Evolutionary conservation across 169 alveolate genomes (phyloP).

Genomic region (Theileria orientalis): DNA sequence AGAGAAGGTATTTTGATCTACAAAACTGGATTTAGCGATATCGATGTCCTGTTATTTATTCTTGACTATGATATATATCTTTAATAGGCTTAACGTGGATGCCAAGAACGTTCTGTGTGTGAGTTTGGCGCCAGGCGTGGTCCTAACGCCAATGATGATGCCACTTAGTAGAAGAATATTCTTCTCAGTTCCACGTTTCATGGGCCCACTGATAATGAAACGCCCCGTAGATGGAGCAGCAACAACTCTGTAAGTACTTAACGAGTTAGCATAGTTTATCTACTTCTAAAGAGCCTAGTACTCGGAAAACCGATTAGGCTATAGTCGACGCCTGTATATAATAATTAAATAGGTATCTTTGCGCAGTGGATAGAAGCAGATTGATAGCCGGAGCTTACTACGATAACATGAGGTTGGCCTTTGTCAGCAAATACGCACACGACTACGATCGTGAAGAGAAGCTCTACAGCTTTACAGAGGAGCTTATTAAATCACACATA

Average conservation of each 20-base stretch:
- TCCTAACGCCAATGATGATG: conserved; percentile 27
- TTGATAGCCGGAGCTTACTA: conserved; percentile 52
- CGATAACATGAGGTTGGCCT: conserved; percentile 34
- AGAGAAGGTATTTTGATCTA: conserved; percentile 28
- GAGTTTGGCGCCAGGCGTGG: conserved; percentile 57
- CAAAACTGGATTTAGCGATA: no score
- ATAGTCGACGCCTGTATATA: no score
- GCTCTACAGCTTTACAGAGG: conserved; percentile 31
- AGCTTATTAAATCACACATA: conserved; percentile 8
- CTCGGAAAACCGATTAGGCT: no score
- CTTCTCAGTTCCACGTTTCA: not conserved
- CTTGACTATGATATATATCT: not conserved
- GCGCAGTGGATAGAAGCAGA: conserved; percentile 20
- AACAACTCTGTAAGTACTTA: conserved; percentile 39
- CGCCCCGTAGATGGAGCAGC: conserved; percentile 52
- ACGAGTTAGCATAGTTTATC: not conserved
- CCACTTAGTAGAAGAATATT: not conserved
- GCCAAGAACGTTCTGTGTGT: conserved; percentile 18
- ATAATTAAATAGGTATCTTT: conserved; percentile 51
- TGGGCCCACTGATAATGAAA: conserved; percentile 15
- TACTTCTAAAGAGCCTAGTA: no score
- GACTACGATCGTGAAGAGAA: conserved; percentile 33
- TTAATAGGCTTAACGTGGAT: conserved; percentile 12
- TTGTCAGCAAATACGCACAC: conserved; percentile 53
- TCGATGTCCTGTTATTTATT: no score